Conservation (phyloP, 2,329 filamentous ascomycete genomes). For the Epichloe bromicola region DNA sequence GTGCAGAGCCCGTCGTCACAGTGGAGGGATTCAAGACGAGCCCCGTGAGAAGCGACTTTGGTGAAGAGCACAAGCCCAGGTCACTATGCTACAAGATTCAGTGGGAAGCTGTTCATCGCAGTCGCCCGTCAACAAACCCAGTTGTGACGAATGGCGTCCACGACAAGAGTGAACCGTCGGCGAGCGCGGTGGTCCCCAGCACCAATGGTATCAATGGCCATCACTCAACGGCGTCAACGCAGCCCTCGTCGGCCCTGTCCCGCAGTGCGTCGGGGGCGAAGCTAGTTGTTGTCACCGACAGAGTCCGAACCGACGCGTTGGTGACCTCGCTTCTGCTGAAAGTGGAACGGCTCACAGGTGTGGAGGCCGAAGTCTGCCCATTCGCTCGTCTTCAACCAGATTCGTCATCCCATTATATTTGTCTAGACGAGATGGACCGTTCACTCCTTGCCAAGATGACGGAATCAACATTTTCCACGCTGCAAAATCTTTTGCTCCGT, state of each 20-base stretch:
- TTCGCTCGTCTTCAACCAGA: constrained; percentile 8
- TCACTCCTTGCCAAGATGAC: constrained; percentile 29
- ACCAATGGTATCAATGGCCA: neutral
- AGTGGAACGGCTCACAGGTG: constrained; percentile 6
- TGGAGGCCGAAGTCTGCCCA: constrained; percentile 9
- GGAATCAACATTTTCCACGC: constrained; percentile 22
- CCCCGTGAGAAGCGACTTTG: constrained; percentile 24
- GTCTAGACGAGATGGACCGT: constrained; percentile 30
- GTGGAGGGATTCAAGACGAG: constrained; percentile 26
- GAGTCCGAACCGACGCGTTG: constrained; percentile 9
- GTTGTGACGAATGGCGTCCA: no score
- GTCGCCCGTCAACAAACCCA: constrained; percentile 7
- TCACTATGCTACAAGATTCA: constrained; percentile 30
- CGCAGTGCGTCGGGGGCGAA: neutral
- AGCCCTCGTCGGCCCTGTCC: neutral
- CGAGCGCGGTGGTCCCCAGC: neutral
- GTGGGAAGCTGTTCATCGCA: constrained; percentile 22
- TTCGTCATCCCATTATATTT: constrained; percentile 19
- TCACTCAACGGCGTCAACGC: neutral
- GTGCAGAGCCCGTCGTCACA: constrained; percentile 20
- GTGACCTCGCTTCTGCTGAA: constrained; percentile 8
- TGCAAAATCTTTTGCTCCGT: constrained; percentile 23
- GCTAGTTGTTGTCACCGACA: constrained; percentile 15
- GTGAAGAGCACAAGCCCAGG: constrained; percentile 10
- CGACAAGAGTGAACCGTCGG: neutral